These are phyloP conservation scores for Eimeria acervulina DNA, from an alignment of 169 alveolate genomes.

Conservation along the genomic window DNA sequence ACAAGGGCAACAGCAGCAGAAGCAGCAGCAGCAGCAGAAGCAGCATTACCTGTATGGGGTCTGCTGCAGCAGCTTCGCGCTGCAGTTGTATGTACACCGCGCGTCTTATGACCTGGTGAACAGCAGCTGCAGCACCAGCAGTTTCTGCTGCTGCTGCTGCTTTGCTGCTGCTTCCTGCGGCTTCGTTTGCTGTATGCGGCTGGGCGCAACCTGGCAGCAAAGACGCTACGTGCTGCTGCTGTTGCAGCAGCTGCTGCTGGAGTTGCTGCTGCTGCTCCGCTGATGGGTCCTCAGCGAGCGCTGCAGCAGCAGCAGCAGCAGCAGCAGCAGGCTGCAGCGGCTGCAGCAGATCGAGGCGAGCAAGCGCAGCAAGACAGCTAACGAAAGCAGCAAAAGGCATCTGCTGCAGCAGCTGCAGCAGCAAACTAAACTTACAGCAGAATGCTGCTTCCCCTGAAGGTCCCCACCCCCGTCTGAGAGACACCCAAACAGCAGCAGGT, in stretches of 20 bases:
- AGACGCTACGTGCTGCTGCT: background rate
- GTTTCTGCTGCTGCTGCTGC: conserved; percentile 19
- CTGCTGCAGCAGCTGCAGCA: background rate
- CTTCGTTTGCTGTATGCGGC: conserved; percentile 19
- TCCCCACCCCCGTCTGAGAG: background rate
- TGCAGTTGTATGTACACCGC: conserved; percentile 49
- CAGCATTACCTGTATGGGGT: conserved; percentile 40
- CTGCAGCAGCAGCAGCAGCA: conserved; percentile 3
- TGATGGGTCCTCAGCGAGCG: background rate
- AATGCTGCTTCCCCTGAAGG: background rate
- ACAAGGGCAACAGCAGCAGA: conserved; percentile 18
- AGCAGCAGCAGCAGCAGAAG: conserved; percentile 15
- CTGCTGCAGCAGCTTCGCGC: conserved; percentile 34
- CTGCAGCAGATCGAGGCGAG: conserved; percentile 35
- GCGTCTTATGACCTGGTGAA: background rate
- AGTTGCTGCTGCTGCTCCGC: conserved; percentile 1
- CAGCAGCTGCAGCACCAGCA: conserved; percentile 45
- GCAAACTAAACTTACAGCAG: background rate
- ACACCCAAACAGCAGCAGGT: too few species aligned
- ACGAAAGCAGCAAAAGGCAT: background rate
- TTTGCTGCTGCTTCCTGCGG: conserved; percentile 23
- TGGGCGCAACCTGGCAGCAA: background rate
- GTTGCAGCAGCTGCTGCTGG: conserved; percentile 34
- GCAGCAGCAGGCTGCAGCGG: conserved; percentile 43
- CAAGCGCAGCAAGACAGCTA: background rate